Evolutionary conservation across 352 stramenopile genomes (phyloP), one percentile per base, ranked within the genome.

Genomic region (Phytophthora crassamura): DNA sequence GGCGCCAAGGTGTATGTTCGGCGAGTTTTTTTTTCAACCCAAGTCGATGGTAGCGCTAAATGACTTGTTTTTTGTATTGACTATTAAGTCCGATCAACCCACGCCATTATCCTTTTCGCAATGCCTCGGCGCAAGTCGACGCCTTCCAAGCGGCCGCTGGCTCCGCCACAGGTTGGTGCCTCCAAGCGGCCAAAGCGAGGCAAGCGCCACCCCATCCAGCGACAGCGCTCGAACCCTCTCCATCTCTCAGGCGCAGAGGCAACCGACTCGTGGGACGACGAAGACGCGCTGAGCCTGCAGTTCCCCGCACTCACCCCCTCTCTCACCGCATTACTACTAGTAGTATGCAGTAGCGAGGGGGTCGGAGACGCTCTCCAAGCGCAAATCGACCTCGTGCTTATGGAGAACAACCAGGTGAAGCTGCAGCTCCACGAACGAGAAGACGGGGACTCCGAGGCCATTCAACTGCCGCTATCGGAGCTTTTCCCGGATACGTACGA

Each of bases 401-500:
- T 59, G 49, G 34, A 59, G 34, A 43, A 28, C 20, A 18, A 53
- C 20, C 49, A 71, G 35, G 42, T 68, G 38, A 73, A 46, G 34
- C 32, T 63, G 43, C 34, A 54, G 16, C 15, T 51, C 34, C 28
- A 46, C 20, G 55, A 33, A 4, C 33, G 38, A 50, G 1, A 53
- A 54, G 22, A 59, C 50, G 18, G n/a, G 16, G 20, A 64, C 38
- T 1, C 30, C 48, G 28, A 47, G 30, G 7, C 33, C 48, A n/a
- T n/a, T n/a, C 34, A 41, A 11, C 15, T 79, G 12, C 49, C 55
- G 10, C 39, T 75, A 6, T 12, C 10, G 0, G 63, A 82, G 20
- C 20, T 84, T 18, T 82, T 83, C 36, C 59, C 61, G 6, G 45
- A 45, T 10, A 49, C 63, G 4, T 38, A 60, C 25, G 34, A 62